These are phyloP conservation scores for barley (Hordeum vulgare) DNA, from an alignment of 176 grass and related monocot species.

Conservation along the genomic window DNA sequence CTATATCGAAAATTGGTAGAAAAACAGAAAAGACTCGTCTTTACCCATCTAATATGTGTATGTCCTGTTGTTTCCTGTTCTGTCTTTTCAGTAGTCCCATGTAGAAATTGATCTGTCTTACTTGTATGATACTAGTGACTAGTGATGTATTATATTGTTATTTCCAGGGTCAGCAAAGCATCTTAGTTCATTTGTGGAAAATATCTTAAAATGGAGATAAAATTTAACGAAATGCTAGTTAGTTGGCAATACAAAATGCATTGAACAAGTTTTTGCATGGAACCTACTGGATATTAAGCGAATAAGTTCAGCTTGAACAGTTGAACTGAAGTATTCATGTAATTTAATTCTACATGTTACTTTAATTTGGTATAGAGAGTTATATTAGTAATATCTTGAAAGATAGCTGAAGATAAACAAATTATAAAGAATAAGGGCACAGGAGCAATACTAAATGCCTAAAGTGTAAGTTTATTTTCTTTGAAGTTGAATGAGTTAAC, in stretches of 20 bases:
- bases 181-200: neutral
- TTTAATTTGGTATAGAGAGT: neutral
- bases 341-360: neutral
- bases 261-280: neutral
- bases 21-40: neutral
- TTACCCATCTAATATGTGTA: neutral
- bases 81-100: neutral
- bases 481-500: neutral
- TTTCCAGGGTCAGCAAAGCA: neutral
- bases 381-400: neutral
- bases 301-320: neutral
- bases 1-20: neutral
- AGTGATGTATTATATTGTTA: neutral
- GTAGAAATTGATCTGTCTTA: neutral
- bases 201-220: neutral
- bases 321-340: neutral
- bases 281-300: neutral
- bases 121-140: neutral
- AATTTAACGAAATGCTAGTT: neutral
- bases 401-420: neutral
- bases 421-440: neutral
- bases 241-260: neutral
- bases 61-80: neutral
- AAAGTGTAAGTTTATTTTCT: neutral
- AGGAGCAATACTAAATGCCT: neutral